A percentile compares a stretch with the other conserved stretches of the same genome.
Evolutionary conservation across 495 filamentous ascomycete genomes (phyloP).

Genomic region (Trichoderma reesei): DNA sequence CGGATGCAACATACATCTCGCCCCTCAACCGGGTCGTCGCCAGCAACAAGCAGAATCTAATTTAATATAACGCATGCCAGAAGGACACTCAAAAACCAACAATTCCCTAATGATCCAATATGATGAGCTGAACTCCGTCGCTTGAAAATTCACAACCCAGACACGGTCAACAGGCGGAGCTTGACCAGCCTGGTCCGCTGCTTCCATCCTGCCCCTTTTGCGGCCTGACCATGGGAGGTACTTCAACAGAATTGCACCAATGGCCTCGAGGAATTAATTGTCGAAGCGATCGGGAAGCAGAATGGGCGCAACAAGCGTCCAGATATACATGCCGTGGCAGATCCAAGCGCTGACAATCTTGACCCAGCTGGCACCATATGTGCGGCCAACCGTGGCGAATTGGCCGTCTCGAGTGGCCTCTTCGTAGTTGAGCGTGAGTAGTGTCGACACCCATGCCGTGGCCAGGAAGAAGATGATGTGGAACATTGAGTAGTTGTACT

Average conservation of each 20-base stretch:
- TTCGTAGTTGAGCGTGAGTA: constrained; percentile 77
- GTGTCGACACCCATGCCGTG: constrained; percentile 88
- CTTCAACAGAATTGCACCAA: neutral
- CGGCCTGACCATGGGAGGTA: too few species aligned
- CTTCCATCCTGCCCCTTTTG: too few species aligned
- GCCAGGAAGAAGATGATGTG: constrained; percentile 96
- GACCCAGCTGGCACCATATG: constrained; percentile 97
- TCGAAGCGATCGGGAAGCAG: constrained; percentile 82
- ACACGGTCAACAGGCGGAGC: too few species aligned
- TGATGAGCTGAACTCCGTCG: neutral
- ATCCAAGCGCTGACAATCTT: constrained; percentile 98
- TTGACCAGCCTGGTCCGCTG: too few species aligned
- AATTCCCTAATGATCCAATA: neutral
- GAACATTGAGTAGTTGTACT: constrained; percentile 95
- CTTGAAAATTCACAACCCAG: neutral
- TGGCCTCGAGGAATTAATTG: constrained; percentile 18
- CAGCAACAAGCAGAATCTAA: neutral
- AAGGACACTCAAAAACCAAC: neutral
- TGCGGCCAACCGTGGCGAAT: constrained; percentile 86
- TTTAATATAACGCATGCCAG: neutral
- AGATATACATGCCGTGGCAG: constrained; percentile 88
- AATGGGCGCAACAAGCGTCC: constrained; percentile 83
- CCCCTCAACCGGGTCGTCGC: neutral
- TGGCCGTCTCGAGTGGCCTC: constrained; percentile 47
- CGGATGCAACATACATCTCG: neutral